These are phyloP conservation scores for Penicillium canescens DNA, from an alignment of 495 filamentous ascomycete genomes.

Conservation along the genomic window DNA sequence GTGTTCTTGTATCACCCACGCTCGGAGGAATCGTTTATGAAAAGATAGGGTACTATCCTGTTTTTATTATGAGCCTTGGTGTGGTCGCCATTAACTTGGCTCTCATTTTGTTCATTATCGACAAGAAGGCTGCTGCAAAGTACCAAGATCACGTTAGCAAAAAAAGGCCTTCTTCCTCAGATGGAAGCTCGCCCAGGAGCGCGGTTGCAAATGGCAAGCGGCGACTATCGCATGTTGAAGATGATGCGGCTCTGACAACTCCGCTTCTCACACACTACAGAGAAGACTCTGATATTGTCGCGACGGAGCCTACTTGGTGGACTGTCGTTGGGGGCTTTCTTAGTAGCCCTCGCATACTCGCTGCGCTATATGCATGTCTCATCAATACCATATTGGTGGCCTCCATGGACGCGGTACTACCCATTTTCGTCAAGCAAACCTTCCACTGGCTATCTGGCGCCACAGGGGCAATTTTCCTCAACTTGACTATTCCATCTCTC, in stretches of 20 bases:
- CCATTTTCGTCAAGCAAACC: constrained; percentile 3
- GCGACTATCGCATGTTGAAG: not conserved
- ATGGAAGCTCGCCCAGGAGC: not conserved
- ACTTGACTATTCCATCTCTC: constrained; percentile 5
- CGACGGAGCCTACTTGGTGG: not conserved
- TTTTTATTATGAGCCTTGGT: constrained; percentile 3
- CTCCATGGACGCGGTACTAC: constrained; percentile 5
- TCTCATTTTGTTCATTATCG: constrained; percentile 3
- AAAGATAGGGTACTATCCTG: constrained; percentile 5
- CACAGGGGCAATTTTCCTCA: constrained; percentile 3
- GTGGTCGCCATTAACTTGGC: constrained; percentile 1
- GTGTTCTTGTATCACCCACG: constrained; percentile 5
- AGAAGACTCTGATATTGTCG: not conserved
- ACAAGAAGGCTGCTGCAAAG: not conserved
- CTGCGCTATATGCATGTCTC: constrained; percentile 6
- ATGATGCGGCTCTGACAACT: not conserved
- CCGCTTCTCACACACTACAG: not conserved
- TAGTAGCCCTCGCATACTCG: not conserved
- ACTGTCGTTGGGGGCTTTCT: constrained; percentile 5
- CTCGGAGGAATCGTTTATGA: constrained; percentile 8
- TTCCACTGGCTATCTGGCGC: constrained; percentile 7
- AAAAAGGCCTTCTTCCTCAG: too few species aligned
- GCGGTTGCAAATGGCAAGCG: not conserved
- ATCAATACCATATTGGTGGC: constrained; percentile 3
- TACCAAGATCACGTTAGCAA: not conserved